phyloP scores from a whole-genome alignment of 1,284 basidiomycete species.

The Xerocomus amazonicus region DNA sequence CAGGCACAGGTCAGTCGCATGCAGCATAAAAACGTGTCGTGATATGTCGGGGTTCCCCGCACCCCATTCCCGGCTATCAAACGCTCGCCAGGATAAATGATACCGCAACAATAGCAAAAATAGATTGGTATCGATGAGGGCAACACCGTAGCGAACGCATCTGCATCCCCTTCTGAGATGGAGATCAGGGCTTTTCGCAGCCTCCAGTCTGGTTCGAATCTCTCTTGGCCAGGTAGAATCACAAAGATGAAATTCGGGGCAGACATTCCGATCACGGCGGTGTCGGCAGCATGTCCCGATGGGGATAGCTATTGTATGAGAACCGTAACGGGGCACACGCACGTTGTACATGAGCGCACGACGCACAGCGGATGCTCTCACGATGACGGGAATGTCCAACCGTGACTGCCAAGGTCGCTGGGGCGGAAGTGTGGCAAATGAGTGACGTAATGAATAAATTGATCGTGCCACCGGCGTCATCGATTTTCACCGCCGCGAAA shows the following conservation, averaged over 20 bases:
- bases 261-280: conserved; percentile 1
- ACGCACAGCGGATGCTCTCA: conserved; percentile 12
- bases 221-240: neutral
- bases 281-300: conserved; percentile 9
- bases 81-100: neutral
- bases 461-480: conserved; percentile 29
- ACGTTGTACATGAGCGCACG: conserved; percentile 1
- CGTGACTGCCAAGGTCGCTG: neutral
- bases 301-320: conserved; percentile 2
- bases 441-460: conserved; percentile 21
- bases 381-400: conserved; percentile 9
- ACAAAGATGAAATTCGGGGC: conserved; percentile 11
- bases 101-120: neutral
- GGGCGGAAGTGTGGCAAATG: conserved; percentile 1
- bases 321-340: conserved; percentile 1
- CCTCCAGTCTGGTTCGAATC: neutral
- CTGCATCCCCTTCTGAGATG: conserved; percentile 2
- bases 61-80: conserved; percentile 20
- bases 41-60: conserved; percentile 8
- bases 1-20: conserved; percentile 22
- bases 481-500: conserved; percentile 23
- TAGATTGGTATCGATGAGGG: neutral
- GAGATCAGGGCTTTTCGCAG: neutral
- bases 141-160: conserved; percentile 9
- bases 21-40: conserved; percentile 13